Evolutionary conservation across 306 rosid genomes (phyloP).

Genomic region (Oemleria cerasiformis): DNA sequence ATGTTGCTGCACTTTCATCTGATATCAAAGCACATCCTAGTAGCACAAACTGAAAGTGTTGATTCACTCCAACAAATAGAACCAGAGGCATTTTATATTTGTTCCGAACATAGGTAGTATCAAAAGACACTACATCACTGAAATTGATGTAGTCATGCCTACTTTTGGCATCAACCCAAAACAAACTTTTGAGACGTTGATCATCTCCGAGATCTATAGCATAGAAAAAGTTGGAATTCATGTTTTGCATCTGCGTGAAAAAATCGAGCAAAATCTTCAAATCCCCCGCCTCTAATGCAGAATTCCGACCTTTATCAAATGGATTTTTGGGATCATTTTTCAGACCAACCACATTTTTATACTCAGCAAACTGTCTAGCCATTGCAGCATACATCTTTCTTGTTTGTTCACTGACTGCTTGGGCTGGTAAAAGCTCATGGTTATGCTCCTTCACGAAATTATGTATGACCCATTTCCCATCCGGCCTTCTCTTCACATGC

Average conservation of each 20-base stretch:
- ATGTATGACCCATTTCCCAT: constrained; percentile 98
- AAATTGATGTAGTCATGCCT: constrained; percentile 84
- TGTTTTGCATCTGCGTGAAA: constrained; percentile 74
- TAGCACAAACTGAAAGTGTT: constrained; percentile 84
- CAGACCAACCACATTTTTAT: constrained; percentile 88
- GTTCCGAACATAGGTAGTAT: constrained; percentile 78
- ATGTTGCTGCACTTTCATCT: constrained; percentile 71
- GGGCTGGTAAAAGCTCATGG: constrained; percentile 97
- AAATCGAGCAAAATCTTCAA: constrained; percentile 67
- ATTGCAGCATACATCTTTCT: constrained; percentile 97
- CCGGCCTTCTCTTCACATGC: constrained; percentile 97
- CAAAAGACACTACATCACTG: constrained; percentile 83
- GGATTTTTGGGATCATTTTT: constrained; percentile 75
- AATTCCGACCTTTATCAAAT: constrained; percentile 80
- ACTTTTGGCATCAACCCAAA: constrained; percentile 96
- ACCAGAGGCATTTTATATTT: constrained; percentile 94
- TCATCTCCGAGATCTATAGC: constrained; percentile 88
- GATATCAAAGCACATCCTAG: constrained; percentile 95
- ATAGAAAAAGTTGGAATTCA: constrained; percentile 84
- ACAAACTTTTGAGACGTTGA: constrained; percentile 71
- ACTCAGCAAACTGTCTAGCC: constrained; percentile 98
- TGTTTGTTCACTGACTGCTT: constrained; percentile 98
- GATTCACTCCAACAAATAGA: constrained; percentile 93
- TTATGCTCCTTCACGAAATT: constrained; percentile 95
- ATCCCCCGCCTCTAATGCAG: constrained; percentile 79